Evolutionary conservation across 768 basidiomycete species (phyloP), one percentile per base, ranked within the genome.

Genomic region (Rubroboletus pulcherrimus): DNA sequence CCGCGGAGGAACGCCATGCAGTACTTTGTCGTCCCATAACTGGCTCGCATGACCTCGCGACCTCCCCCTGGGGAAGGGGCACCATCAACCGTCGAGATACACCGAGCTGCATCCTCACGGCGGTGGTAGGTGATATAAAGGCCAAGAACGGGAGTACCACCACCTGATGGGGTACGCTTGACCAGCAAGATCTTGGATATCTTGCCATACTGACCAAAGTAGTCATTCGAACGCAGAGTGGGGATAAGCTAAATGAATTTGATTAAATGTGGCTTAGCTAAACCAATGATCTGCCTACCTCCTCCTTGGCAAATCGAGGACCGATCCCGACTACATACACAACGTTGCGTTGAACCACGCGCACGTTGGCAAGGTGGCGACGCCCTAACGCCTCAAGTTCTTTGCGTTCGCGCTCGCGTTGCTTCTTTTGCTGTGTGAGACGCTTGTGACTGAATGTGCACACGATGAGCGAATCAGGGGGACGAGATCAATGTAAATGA

Each of bases 131-230:
- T 96, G 72, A 99, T 93, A 72, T 98, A 98, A 41, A 99, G 78
- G n/a, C 96, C 96, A 37, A 96, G 83, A 44, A 87, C 85, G 46
- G 87, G 87, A 15, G 79, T 81, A 53, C 82, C 82, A 46, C 83
- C 84, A 42, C 85, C 87, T 9, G 90, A 83, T 5, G 86, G 78
- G 6, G 86, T 88, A 38, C 96, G 87, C 72, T 98, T 98, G 48
- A 92, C 87, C 31, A 99, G 81, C 51, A 98, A 78, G 46, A 99
- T 92, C 76, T 96, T 96, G 41, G 88, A 85, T 63, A 99, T 98
- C 77, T 95, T 98, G 63, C 97, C 97, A 72, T 98, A 99, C 69
- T 97, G 94, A 10, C 97, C 97, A 69, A 98, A 98, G 69, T 97
- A 98, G 63, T 99, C 97, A 62, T 87, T 87, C 6, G 93, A 94